Percentiles rank a stretch among this genome's conserved stretches.
Conservation (phyloP, 163 green algal species). For the Coccomyxa subellipsoidea region DNA sequence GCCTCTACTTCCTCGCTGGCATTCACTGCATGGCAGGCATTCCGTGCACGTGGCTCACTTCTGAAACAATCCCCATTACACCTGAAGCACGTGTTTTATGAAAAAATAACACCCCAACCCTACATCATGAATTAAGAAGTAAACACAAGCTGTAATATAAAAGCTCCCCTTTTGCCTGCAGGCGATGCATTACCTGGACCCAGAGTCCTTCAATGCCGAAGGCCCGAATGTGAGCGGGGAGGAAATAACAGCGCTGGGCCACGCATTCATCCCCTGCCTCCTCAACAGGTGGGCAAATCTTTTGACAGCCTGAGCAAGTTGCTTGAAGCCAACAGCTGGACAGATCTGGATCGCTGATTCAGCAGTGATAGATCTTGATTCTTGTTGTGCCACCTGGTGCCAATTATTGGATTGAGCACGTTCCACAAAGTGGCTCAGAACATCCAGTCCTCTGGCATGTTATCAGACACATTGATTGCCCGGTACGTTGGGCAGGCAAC, state of each 20-base stretch:
- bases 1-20: not conserved
- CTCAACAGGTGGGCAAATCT: conserved; percentile 31
- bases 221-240: not conserved
- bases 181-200: conserved; percentile 38
- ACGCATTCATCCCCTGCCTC: conserved; percentile 25
- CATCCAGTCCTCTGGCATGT: not conserved
- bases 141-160: no score
- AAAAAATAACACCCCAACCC: no score
- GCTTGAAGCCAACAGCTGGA: not conserved
- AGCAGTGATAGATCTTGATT: no score
- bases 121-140: no score
- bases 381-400: not conserved
- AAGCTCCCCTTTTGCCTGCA: not conserved
- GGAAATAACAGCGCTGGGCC: conserved; percentile 17
- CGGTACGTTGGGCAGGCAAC: not conserved
- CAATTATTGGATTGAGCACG: not conserved
- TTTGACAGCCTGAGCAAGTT: not conserved
- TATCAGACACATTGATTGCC: not conserved
- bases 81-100: no score
- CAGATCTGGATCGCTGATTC: not conserved
- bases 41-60: no score
- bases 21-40: not conserved
- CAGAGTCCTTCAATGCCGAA: not conserved
- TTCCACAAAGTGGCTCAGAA: not conserved
- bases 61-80: no score